Percentiles rank a stretch among this genome's conserved stretches.
Evolutionary conservation across 495 filamentous ascomycete species (phyloP).

Genomic region (Durotheca rogersii): DNA sequence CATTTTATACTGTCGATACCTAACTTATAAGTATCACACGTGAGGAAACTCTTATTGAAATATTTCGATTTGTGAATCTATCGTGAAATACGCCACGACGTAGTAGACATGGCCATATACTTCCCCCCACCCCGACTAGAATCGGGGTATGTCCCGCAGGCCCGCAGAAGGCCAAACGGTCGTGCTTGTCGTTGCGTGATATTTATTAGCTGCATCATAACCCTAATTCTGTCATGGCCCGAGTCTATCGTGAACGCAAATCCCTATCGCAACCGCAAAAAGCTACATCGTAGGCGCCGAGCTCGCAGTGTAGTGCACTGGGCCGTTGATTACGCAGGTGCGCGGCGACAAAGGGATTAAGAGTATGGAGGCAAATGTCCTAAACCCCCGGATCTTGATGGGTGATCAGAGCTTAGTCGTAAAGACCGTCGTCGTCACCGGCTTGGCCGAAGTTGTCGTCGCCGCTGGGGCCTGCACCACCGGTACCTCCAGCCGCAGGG

Average conservation of each 20-base stretch:
- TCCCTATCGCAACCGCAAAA: constrained; percentile 11
- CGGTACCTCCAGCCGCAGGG: constrained; percentile 59
- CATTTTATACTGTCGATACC: too few species aligned
- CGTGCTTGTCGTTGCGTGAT: constrained; percentile 12
- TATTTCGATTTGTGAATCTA: constrained; percentile 29
- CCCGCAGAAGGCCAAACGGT: constrained; percentile 8
- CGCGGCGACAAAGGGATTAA: constrained; percentile 17
- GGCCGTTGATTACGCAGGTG: constrained; percentile 18
- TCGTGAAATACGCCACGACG: constrained; percentile 12
- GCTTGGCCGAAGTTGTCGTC: constrained; percentile 66
- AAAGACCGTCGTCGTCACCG: constrained; percentile 87
- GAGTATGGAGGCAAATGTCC: constrained; percentile 24
- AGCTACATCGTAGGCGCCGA: constrained; percentile 3
- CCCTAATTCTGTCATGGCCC: constrained; percentile 2
- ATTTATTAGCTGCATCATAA: constrained; percentile 3
- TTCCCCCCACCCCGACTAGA: constrained; percentile 2
- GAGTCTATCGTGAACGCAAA: constrained; percentile 23
- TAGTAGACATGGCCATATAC: constrained; percentile 9
- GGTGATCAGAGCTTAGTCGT: constrained; percentile 48
- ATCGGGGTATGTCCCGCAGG: constrained; percentile 5
- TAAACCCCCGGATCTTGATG: background rate
- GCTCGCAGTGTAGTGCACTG: background rate
- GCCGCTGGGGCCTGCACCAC: constrained; percentile 51
- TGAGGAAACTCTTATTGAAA: background rate
- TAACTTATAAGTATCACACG: too few species aligned